Conservation (phyloP, 495 filamentous ascomycete species). For the Neurospora sp. region DNA sequence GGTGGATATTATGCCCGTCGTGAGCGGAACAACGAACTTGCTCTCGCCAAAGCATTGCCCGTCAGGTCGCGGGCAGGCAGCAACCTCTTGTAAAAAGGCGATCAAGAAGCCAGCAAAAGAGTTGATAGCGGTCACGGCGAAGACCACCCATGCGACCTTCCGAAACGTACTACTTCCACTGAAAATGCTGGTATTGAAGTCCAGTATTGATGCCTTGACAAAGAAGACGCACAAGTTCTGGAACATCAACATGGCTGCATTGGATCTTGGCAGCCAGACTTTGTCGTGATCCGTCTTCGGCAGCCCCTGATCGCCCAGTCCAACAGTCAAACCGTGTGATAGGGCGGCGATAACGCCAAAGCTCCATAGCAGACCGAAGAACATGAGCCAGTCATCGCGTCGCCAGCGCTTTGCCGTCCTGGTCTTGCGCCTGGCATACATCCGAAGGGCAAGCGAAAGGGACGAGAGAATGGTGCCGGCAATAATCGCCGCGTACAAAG, state of each 20-base stretch:
- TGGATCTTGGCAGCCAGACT: background rate
- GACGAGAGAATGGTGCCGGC: too few relatives aligned
- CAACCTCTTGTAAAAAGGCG: background rate
- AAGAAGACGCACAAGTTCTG: background rate
- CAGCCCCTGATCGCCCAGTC: background rate
- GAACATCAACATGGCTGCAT: background rate
- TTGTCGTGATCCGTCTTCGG: background rate
- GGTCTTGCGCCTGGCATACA: too few relatives aligned
- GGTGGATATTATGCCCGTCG: background rate
- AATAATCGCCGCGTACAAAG: too few relatives aligned
- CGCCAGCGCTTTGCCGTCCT: background rate
- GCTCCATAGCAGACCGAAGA: background rate
- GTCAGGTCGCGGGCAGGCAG: background rate
- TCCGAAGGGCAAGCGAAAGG: too few relatives aligned
- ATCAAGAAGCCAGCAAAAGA: background rate
- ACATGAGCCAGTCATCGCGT: constrained; percentile 6
- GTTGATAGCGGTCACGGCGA: background rate
- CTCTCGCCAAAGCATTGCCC: constrained; percentile 1
- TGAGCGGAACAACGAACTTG: constrained; percentile 2
- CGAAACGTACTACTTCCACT: too few relatives aligned
- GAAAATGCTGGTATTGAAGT: constrained; percentile 7
- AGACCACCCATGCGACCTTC: constrained; percentile 1
- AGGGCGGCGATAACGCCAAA: constrained; percentile 1
- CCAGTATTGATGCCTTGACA: constrained; percentile 6
- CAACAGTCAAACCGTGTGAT: background rate